Evolutionary conservation across 768 basidiomycete genomes (phyloP).

Genomic region (Suillus brevipes): DNA sequence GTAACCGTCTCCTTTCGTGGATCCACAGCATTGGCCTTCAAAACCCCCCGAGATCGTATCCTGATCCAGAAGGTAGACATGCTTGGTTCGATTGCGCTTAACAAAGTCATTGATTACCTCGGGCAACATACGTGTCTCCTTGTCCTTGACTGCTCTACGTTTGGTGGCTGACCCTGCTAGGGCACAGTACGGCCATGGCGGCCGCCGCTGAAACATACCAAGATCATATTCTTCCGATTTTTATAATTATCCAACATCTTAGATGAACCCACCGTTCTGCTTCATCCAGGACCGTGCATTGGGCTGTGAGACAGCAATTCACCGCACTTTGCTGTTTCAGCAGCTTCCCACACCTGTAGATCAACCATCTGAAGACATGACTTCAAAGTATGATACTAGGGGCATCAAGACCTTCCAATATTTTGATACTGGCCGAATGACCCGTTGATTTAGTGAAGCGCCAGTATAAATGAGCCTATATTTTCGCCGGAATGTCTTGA

Average conservation of each 20-base stretch:
- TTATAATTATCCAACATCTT: not conserved
- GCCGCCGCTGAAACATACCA: not conserved
- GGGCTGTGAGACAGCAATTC: not conserved
- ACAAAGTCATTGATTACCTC: constrained; percentile 93
- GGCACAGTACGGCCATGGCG: not conserved
- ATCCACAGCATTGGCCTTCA: constrained; percentile 37
- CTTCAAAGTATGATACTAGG: not conserved
- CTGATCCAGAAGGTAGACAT: constrained; percentile 93
- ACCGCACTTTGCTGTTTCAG: not conserved
- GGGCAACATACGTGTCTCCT: constrained; percentile 55
- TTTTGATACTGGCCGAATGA: not conserved
- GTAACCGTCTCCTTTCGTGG: constrained; percentile 54
- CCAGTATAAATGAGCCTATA: not conserved
- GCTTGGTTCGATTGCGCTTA: constrained; percentile 85
- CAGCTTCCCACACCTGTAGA: not conserved
- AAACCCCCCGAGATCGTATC: constrained; percentile 64
- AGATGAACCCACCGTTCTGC: not conserved
- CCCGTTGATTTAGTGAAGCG: not conserved
- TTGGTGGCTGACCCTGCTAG: not conserved
- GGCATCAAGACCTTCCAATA: not conserved
- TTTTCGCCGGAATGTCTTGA: not conserved
- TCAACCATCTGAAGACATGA: not conserved
- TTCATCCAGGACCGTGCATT: not conserved
- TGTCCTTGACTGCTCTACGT: not conserved
- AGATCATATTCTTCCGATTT: not conserved